These are phyloP conservation scores for Ogataea neopini DNA, from an alignment of 805 yeast genomes.

Conservation along the genomic window DNA sequence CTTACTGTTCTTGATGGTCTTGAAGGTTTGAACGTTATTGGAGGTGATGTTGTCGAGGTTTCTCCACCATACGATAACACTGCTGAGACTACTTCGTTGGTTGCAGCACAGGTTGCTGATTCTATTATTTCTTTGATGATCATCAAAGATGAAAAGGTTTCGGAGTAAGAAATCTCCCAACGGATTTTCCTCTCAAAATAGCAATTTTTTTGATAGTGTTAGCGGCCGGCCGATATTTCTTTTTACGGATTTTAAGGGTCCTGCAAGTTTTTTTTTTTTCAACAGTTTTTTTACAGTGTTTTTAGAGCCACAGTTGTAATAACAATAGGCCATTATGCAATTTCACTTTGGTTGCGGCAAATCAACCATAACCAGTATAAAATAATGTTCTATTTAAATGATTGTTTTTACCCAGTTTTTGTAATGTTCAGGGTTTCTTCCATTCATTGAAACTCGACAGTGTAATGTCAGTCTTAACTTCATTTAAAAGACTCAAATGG, in stretches of 20 bases:
- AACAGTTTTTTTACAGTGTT: neutral
- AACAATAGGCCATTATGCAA: neutral
- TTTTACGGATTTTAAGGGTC: slow-evolving; percentile 1
- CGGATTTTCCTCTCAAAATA: neutral
- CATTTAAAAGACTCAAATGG: slow-evolving; percentile 3
- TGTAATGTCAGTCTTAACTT: neutral
- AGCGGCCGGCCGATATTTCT: neutral
- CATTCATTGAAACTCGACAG: neutral
- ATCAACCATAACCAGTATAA: too few relatives aligned
- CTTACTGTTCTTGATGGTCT: slow-evolving; percentile 47
- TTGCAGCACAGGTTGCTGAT: slow-evolving; percentile 65
- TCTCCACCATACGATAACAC: slow-evolving; percentile 60
- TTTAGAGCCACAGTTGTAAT: slow-evolving; percentile 1
- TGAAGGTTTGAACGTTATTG: slow-evolving; percentile 60
- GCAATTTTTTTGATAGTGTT: neutral
- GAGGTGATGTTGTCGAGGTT: slow-evolving; percentile 77
- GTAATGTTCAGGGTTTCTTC: neutral
- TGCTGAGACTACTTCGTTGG: slow-evolving; percentile 60
- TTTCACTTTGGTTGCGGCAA: too few relatives aligned
- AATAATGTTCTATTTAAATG: too few relatives aligned
- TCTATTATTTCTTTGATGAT: slow-evolving; percentile 48
- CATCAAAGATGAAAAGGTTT: slow-evolving; percentile 22
- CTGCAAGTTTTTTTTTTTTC: neutral
- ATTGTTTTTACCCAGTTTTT: neutral
- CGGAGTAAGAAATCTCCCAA: neutral